These are phyloP conservation scores for Naganishia cerealis DNA, from an alignment of 1,284 basidiomycete species.

Conservation along the genomic window DNA sequence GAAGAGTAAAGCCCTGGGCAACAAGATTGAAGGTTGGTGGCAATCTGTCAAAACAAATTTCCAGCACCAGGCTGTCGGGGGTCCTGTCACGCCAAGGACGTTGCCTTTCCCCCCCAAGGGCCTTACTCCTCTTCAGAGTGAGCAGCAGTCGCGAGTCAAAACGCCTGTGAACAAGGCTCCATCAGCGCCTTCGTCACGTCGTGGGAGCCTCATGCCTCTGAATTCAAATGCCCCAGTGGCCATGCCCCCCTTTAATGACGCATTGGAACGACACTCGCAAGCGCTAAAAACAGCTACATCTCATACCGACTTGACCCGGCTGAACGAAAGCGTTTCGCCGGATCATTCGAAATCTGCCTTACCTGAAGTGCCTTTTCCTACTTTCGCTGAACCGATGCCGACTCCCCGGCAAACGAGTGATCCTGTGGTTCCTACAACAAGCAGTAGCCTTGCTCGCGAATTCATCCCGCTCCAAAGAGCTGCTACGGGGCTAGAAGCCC, in stretches of 20 bases:
- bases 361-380: background rate
- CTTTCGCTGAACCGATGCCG: constrained; percentile 5
- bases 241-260: background rate
- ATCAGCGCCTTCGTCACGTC: constrained; percentile 31
- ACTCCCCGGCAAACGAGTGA: constrained; percentile 10
- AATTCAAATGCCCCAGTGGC: background rate
- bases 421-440: background rate
- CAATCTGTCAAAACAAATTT: constrained; percentile 56
- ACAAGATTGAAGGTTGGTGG: constrained; percentile 58
- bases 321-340: background rate
- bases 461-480: constrained; percentile 13
- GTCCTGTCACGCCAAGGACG: constrained; percentile 4
- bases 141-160: background rate
- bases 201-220: constrained; percentile 24
- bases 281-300: constrained; percentile 24
- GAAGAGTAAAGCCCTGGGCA: constrained; percentile 53
- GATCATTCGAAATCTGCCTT: background rate
- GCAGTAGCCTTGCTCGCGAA: background rate
- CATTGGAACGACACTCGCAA: background rate
- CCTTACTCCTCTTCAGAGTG: background rate
- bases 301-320: constrained; percentile 21
- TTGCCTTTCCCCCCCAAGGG: constrained; percentile 16
- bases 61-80: constrained; percentile 21
- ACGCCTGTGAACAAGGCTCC: constrained; percentile 23
- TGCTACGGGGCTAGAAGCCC: constrained; percentile 42